Evolutionary conservation across 2,329 filamentous ascomycete genomes (phyloP).

Genomic region (Dactylellina leptospora): DNA sequence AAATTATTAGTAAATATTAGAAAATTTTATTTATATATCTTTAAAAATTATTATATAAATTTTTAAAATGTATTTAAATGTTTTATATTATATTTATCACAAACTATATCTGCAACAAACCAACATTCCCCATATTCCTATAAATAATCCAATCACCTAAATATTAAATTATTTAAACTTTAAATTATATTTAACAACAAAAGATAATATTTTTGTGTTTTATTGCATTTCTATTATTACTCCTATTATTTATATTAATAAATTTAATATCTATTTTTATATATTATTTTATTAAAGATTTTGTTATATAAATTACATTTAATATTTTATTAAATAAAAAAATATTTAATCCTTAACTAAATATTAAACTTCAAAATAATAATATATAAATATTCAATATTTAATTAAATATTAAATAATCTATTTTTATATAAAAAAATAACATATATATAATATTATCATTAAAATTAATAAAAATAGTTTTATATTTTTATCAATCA

Average conservation of each 20-base stretch:
- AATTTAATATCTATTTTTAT: not conserved
- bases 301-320: not conserved
- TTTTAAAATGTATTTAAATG: not conserved
- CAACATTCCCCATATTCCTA: not conserved
- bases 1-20: not conserved
- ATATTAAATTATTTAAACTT: not conserved
- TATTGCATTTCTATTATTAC: not conserved
- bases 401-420: not conserved
- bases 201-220: not conserved
- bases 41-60: not conserved
- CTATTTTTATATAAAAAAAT: not conserved
- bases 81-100: not conserved
- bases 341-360: not conserved
- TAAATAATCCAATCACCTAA: not conserved
- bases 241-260: not conserved
- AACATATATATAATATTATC: not conserved
- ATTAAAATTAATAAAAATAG: not conserved
- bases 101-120: not conserved
- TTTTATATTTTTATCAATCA: not conserved
- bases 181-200: not conserved
- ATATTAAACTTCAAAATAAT: not conserved
- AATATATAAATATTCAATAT: not conserved
- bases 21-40: not conserved
- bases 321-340: not conserved
- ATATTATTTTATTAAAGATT: not conserved